phyloP scores from a whole-genome alignment of 2,329 filamentous ascomycete genomes.

The Hymenoscyphus linearis region DNA sequence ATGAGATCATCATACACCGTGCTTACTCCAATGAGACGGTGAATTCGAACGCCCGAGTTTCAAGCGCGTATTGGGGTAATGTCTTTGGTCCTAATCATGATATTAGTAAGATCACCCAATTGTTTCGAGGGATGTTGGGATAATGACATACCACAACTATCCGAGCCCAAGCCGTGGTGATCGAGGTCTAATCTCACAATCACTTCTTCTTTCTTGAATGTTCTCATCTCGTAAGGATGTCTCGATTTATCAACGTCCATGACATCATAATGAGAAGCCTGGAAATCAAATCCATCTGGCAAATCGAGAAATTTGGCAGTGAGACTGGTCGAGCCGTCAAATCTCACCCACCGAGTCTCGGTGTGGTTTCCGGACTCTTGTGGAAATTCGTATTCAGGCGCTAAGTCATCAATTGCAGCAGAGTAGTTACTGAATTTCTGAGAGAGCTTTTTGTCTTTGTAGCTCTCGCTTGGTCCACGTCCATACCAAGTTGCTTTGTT shows the following conservation, averaged over 20 bases:
- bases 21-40: slow-evolving; percentile 32
- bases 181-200: slow-evolving; percentile 37
- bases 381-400: slow-evolving; percentile 59
- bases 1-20: not conserved
- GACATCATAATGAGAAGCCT: slow-evolving; percentile 48
- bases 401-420: slow-evolving; percentile 44
- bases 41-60: slow-evolving; percentile 25
- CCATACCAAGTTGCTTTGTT: slow-evolving; percentile 57
- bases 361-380: slow-evolving; percentile 64
- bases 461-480: slow-evolving; percentile 60
- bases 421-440: slow-evolving; percentile 53
- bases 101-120: not conserved
- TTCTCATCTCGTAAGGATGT: slow-evolving; percentile 58
- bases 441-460: slow-evolving; percentile 58
- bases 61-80: slow-evolving; percentile 41
- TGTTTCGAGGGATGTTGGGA: not conserved
- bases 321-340: slow-evolving; percentile 21
- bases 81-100: slow-evolving; percentile 45
- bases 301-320: slow-evolving; percentile 18
- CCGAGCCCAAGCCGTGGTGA: slow-evolving; percentile 46
- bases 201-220: slow-evolving; percentile 42
- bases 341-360: slow-evolving; percentile 51
- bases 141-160: slow-evolving; percentile 37
- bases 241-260: slow-evolving; percentile 49
- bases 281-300: slow-evolving; percentile 38